Evolutionary conservation across 306 rosid species (phyloP), one percentile per base, ranked within the genome.

Genomic region (Trifolium pratense): DNA sequence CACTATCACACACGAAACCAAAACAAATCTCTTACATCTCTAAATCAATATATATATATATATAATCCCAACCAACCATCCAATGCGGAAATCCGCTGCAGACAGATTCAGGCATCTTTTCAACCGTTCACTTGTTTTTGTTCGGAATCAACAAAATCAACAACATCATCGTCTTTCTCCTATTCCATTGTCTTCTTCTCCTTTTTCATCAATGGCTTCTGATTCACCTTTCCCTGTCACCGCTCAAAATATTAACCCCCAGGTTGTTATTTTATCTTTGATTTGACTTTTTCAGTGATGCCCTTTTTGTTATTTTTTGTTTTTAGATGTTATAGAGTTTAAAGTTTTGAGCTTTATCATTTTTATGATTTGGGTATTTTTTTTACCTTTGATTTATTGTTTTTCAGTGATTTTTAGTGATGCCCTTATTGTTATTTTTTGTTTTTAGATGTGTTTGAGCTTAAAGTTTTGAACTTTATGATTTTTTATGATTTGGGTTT

Each of bases 61-160:
- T n/a, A n/a, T n/a, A 36, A 36, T 20, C 8, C 31, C n/a, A n/a
- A n/a, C 39, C 71, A 48, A 7, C 14, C 71, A 55, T 6, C 16
- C 64, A 25, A 93, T 89, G 97, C 92, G 96, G 90, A 93, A 84
- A 85, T 85, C 81, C 88, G 94, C 79, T 9, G 80, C 84, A 46
- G 85, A 77, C 67, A 76, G 75, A 52, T 75, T 86, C 26, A 69
- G 79, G 29, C 20, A 31, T 52, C 64, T 88, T 61, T 73, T 86
- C 72, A 76, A 15, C 79, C 86, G 82, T 16, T 86, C 89, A 9
- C 46, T 78, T 12, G 10, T 68, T 29, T 29, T 32, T 21, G 18
- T 1, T 17, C 74, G 7, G 1, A 57, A 20, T 43, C 71, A 79
- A 6, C 39, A 36, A 2, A 40, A 60, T 16, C 75, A 48, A 6